These are phyloP conservation scores for Cicer yamashitae DNA, from an alignment of 306 rosid genomes.

Conservation along the genomic window DNA sequence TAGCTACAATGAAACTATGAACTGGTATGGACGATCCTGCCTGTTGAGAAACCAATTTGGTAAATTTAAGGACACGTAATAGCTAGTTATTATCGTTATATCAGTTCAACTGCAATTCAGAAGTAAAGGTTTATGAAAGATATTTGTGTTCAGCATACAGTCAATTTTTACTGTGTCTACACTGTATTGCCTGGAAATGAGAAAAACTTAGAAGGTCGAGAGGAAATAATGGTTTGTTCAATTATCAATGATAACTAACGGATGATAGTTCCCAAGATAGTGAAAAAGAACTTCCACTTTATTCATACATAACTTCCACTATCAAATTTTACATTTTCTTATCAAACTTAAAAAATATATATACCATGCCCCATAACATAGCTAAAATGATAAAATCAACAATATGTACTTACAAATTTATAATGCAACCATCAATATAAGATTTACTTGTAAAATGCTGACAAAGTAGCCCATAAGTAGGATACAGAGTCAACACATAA, in stretches of 20 bases:
- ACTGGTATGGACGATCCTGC: constrained; percentile 8
- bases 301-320: constrained; percentile 2
- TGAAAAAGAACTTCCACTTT: constrained; percentile 15
- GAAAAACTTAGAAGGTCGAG: constrained; percentile 8
- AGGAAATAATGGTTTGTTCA: constrained; percentile 9
- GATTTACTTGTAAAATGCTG: constrained; percentile 32
- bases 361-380: constrained; percentile 3
- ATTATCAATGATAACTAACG: constrained; percentile 15
- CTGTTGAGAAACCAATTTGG: constrained; percentile 11
- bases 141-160: constrained; percentile 38
- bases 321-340: constrained; percentile 29
- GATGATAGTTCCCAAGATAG: constrained; percentile 18
- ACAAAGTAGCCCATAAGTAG: constrained; percentile 3
- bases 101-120: constrained; percentile 26
- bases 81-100: constrained; percentile 26
- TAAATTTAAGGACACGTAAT: constrained; percentile 7
- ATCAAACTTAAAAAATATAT: constrained; percentile 5
- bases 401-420: not conserved
- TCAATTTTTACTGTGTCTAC: constrained; percentile 11
- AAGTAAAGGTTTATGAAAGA: constrained; percentile 26
- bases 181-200: constrained; percentile 12
- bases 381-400: constrained; percentile 24
- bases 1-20: constrained; percentile 14
- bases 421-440: constrained; percentile 6
- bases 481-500: constrained; percentile 10